Conservation (phyloP, 345 rosid species). For the Crucihimalaya himalaica region DNA sequence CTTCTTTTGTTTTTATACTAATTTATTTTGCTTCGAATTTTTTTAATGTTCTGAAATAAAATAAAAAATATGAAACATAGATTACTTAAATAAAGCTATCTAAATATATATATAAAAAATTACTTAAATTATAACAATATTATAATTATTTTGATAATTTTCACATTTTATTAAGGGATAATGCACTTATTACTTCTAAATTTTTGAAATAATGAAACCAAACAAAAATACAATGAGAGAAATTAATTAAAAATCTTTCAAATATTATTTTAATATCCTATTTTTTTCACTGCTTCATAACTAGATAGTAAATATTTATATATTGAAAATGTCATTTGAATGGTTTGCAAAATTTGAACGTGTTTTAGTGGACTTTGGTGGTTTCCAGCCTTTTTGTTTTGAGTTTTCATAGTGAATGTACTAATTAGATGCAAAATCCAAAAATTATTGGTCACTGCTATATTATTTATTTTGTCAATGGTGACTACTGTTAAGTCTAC, state of each 20-base stretch:
- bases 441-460: constrained; percentile 22
- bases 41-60: too few species aligned
- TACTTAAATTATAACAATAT: too few species aligned
- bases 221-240: neutral
- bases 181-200: too few species aligned
- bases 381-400: constrained; percentile 35
- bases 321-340: neutral
- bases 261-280: too few species aligned
- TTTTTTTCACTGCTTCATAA: too few species aligned
- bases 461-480: neutral
- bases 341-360: neutral
- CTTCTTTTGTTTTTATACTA: neutral
- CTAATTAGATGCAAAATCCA: neutral
- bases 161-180: too few species aligned
- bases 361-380: constrained; percentile 12
- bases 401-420: neutral
- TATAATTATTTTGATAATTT: too few species aligned
- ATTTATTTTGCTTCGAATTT: too few species aligned
- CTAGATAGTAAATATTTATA: neutral
- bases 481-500: neutral
- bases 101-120: too few species aligned
- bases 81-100: too few species aligned
- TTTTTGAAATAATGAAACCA: too few species aligned
- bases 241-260: neutral
- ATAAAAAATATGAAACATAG: too few species aligned